Evolutionary conservation across 768 basidiomycete genomes (phyloP).

Genomic region (Clathrus columnatus): DNA sequence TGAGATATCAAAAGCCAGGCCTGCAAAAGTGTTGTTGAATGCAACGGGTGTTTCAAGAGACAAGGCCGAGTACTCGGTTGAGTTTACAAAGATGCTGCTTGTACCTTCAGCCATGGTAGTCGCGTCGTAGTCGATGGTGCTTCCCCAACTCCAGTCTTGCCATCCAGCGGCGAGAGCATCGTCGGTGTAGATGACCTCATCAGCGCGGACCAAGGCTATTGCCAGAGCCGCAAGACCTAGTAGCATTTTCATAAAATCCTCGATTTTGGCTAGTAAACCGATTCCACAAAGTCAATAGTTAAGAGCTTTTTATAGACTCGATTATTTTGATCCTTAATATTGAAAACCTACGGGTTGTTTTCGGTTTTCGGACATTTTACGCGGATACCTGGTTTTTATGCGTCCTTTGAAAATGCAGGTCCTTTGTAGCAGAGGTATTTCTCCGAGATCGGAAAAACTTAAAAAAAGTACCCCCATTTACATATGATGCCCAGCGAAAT

Average conservation of each 20-base stretch:
- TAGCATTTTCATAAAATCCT: too few species aligned
- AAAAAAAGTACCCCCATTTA: too few species aligned
- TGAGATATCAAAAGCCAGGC: constrained; percentile 43
- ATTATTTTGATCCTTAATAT: not conserved
- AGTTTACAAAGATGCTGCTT: constrained; percentile 34
- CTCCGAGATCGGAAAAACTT: not conserved
- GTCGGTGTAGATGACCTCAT: constrained; percentile 36
- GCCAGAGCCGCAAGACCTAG: constrained; percentile 1
- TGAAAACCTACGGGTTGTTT: not conserved
- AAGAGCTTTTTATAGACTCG: too few species aligned
- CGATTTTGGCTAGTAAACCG: too few species aligned
- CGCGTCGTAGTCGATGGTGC: constrained; percentile 33
- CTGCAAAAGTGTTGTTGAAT: constrained; percentile 34
- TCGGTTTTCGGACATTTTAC: not conserved
- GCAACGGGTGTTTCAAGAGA: constrained; percentile 37
- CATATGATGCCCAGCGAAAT: too few species aligned
- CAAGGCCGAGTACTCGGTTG: constrained; percentile 34
- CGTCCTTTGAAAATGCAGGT: not conserved
- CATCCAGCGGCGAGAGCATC: constrained; percentile 33
- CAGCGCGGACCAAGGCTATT: constrained; percentile 17
- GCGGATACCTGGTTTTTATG: not conserved
- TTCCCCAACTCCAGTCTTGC: constrained; percentile 48
- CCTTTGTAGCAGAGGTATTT: not conserved
- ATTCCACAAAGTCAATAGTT: too few species aligned
- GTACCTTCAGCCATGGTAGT: constrained; percentile 35